Conservation (phyloP, 148 eudicot genomes). For the Silene latifolia region DNA sequence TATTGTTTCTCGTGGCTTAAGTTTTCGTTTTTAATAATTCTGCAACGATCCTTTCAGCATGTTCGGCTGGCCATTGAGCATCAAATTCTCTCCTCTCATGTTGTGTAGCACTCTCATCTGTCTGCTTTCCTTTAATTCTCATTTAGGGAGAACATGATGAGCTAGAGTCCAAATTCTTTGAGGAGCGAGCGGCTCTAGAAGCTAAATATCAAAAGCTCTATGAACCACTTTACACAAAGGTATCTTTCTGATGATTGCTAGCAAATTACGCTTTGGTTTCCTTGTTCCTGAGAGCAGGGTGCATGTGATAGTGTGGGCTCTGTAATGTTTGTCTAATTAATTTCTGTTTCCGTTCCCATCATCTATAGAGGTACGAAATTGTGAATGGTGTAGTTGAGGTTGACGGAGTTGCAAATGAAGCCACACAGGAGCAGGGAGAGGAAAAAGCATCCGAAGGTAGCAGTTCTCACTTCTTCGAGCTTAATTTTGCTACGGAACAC, state of each 20-base stretch:
- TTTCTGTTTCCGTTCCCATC: conserved; percentile 1
- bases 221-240: conserved; percentile 75
- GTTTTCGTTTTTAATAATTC: too few species aligned
- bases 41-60: background rate
- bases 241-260: conserved; percentile 15
- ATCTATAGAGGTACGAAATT: conserved; percentile 67
- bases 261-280: background rate
- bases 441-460: conserved; percentile 47
- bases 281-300: background rate
- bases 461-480: background rate
- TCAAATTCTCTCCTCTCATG: background rate
- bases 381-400: conserved; percentile 82
- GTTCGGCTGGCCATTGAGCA: background rate
- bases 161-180: conserved; percentile 77
- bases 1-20: too few species aligned
- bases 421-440: conserved; percentile 38
- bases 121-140: background rate
- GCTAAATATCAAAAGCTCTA: conserved; percentile 87
- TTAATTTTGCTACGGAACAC: background rate
- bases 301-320: background rate
- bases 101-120: background rate
- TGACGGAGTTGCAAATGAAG: conserved; percentile 51
- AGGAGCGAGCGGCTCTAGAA: conserved; percentile 87
- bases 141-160: conserved; percentile 78
- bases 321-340: background rate